Evolutionary conservation across 805 yeast species (phyloP).

Genomic region (Kuraishia capsulata): DNA sequence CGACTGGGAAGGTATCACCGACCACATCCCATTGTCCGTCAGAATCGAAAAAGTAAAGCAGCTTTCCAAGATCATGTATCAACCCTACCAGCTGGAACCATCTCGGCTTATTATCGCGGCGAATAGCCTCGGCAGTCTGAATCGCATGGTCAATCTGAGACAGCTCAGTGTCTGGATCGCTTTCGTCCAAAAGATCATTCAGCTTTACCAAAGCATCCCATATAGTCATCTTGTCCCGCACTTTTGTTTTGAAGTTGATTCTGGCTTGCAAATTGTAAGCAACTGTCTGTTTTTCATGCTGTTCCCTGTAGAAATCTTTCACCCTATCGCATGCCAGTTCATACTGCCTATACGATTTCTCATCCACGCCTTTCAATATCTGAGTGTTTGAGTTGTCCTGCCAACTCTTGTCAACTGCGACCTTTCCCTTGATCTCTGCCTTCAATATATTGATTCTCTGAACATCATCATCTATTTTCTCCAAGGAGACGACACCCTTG

Average conservation of each 20-base stretch:
- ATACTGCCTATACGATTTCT: slow-evolving; percentile 47
- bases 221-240: slow-evolving; percentile 56
- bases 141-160: slow-evolving; percentile 70
- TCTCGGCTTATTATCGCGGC: slow-evolving; percentile 57
- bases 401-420: slow-evolving; percentile 1
- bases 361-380: slow-evolving; percentile 19
- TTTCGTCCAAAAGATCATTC: slow-evolving; percentile 56
- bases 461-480: slow-evolving; percentile 32
- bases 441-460: slow-evolving; percentile 29
- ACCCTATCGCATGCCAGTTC: slow-evolving; percentile 64
- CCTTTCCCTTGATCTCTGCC: slow-evolving; percentile 14
- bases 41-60: slow-evolving; percentile 60
- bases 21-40: slow-evolving; percentile 78
- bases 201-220: slow-evolving; percentile 64
- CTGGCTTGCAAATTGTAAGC: slow-evolving; percentile 67
- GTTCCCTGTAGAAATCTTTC: slow-evolving; percentile 56
- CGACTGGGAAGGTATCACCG: slow-evolving; percentile 73
- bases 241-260: slow-evolving; percentile 59
- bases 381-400: slow-evolving; percentile 10
- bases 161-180: slow-evolving; percentile 68
- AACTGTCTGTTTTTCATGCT: slow-evolving; percentile 62
- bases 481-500: too few relatives aligned
- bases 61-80: slow-evolving; percentile 64
- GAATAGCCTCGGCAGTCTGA: slow-evolving; percentile 69
- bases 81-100: slow-evolving; percentile 73